Evolutionary conservation across 169 alveolate species (phyloP).

Genomic region (Hepatocystis sp.): DNA sequence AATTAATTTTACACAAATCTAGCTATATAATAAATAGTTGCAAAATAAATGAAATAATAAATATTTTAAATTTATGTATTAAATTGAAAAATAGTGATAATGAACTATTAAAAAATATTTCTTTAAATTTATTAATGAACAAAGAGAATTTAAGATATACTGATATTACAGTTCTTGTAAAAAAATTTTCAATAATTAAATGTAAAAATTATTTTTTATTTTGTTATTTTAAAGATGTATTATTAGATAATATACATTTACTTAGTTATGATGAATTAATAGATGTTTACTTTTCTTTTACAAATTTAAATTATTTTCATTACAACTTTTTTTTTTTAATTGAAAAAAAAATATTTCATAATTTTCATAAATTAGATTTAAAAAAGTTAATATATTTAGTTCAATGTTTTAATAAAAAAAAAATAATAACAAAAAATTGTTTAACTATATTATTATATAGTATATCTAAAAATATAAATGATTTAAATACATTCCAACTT

Average conservation of each 20-base stretch:
- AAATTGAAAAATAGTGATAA: constrained; percentile 39
- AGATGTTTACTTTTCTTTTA: constrained; percentile 54
- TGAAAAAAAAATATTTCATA: constrained; percentile 67
- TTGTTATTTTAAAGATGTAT: constrained; percentile 63
- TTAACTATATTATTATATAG: constrained; percentile 72
- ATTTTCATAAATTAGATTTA: constrained; percentile 43
- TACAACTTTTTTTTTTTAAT: constrained; percentile 73
- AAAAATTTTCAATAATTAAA: constrained; percentile 70
- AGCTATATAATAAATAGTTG: constrained; percentile 8
- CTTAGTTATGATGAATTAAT: constrained; percentile 44
- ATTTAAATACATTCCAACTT: constrained; percentile 51
- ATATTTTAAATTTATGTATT: constrained; percentile 49
- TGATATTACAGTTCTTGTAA: constrained; percentile 40
- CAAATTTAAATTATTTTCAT: constrained; percentile 72
- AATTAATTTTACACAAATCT: constrained; percentile 45
- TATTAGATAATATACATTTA: constrained; percentile 49
- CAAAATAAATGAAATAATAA: constrained; percentile 43
- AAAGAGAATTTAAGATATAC: constrained; percentile 59
- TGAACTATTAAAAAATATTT: constrained; percentile 53
- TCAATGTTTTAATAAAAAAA: constrained; percentile 72
- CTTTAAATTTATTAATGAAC: constrained; percentile 52
- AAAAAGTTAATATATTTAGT: constrained; percentile 43
- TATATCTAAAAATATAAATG: constrained; percentile 58
- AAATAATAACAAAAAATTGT: constrained; percentile 60
- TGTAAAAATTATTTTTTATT: constrained; percentile 75